Conservation (phyloP, 768 basidiomycete species). For the Scleroderma citrinum region DNA sequence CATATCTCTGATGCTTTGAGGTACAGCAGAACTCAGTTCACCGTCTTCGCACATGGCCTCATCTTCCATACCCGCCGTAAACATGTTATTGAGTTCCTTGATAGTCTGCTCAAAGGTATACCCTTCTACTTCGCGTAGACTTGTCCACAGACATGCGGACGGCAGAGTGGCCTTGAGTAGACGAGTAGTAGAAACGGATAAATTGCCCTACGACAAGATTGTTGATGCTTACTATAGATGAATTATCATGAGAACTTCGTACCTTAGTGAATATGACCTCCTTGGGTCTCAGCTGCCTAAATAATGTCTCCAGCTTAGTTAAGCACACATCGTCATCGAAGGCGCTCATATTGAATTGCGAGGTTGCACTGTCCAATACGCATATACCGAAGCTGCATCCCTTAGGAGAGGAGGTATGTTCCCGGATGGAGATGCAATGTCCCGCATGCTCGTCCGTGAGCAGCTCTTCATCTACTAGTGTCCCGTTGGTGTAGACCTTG, state of each 20-base stretch:
- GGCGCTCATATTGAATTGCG: constrained; percentile 84
- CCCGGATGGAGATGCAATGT: constrained; percentile 88
- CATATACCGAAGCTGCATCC: constrained; percentile 79
- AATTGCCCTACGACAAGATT: constrained; percentile 55
- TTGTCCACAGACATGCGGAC: constrained; percentile 81
- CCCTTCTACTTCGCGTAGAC: constrained; percentile 78
- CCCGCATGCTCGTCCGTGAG: constrained; percentile 91
- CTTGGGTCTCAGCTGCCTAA: constrained; percentile 87
- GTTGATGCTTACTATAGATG: background rate
- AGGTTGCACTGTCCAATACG: constrained; percentile 90
- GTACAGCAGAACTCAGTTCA: constrained; percentile 36
- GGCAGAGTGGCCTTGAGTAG: constrained; percentile 79
- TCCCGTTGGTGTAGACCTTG: constrained; percentile 96
- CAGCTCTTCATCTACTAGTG: constrained; percentile 85
- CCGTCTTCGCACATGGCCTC: constrained; percentile 44
- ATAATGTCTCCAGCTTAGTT: constrained; percentile 88
- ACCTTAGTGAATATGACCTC: constrained; percentile 92
- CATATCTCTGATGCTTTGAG: constrained; percentile 73
- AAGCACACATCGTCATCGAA: constrained; percentile 92
- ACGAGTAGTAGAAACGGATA: constrained; percentile 78
- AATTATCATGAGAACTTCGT: constrained; percentile 4
- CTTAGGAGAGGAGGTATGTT: constrained; percentile 32
- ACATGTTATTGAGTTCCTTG: constrained; percentile 61
- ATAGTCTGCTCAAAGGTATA: constrained; percentile 68
- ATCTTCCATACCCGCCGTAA: constrained; percentile 39